Evolutionary conservation across 2,329 filamentous ascomycete genomes (phyloP), one percentile per base, ranked within the genome.

Genomic region (Conoideocrella luteorostrata): DNA sequence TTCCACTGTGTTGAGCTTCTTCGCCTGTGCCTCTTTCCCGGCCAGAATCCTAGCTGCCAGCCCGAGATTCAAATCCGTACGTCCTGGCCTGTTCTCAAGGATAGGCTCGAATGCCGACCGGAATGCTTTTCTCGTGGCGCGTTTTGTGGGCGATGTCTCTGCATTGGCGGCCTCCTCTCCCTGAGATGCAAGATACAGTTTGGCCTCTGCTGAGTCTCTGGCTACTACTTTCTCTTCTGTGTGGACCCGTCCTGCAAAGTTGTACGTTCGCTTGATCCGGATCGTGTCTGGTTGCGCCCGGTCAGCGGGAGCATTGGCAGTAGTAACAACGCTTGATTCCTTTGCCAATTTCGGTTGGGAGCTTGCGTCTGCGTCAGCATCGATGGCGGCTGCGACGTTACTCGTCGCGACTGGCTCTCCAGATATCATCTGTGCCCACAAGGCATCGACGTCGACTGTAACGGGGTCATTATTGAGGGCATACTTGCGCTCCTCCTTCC

Each of bases 231-330:
- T 87, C 57, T 86, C 81, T 55, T 88, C 84, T 0, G 75, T 84
- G 54, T 85, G 80, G 11, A 83, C 72, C 54, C 84, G 78, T 23
- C 84, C 85, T 28, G 84, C 85, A 53, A 88, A 88, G 53, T 83
- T 84, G 64, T 86, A 88, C 12, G 78, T 82, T 23, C 82, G 79
- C 54, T 81, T 84, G 48, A 88, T 83, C 47, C 74, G 75, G 53
- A 88, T 70, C 65, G 70, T 71, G 5, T 65, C 43, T 20, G 35
- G n/a, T 15, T 39, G 43, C 7, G 34, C n/a, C 17, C 10, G 7
- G 15, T 28, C 28, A 7, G 37, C 5, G 10, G 45, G 26, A 9
- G 15, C 28, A 6, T 17, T 22, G 6, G 30, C 22, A 15, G 17
- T n/a, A n/a, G n/a, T n/a, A n/a, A n/a, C n/a, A n/a, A n/a, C n/a